Conservation (phyloP, 2,329 filamentous ascomycete genomes). For the Curvularia spicifera region DNA sequence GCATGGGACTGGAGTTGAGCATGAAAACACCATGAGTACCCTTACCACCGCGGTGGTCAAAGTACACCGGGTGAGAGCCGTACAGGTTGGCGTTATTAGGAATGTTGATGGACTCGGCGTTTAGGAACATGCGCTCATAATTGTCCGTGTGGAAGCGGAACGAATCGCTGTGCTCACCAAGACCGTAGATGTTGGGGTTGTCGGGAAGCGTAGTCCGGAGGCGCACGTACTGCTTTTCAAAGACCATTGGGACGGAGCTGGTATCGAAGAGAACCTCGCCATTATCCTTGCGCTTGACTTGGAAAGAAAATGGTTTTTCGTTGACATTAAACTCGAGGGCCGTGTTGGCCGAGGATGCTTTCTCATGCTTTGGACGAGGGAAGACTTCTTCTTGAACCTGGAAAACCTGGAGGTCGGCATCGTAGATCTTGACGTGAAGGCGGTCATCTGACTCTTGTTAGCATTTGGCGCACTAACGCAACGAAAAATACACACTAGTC, state of each 20-base stretch:
- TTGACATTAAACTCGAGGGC: slow-evolving; percentile 62
- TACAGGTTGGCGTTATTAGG: slow-evolving; percentile 72
- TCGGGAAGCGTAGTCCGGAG: slow-evolving; percentile 73
- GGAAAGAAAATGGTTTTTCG: slow-evolving; percentile 71
- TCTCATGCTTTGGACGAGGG: slow-evolving; percentile 61
- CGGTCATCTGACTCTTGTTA: slow-evolving; percentile 60
- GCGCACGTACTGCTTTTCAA: slow-evolving; percentile 78
- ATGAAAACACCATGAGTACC: slow-evolving; percentile 49
- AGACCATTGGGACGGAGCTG: slow-evolving; percentile 69
- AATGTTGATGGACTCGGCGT: slow-evolving; percentile 67
- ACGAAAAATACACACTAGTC: slow-evolving; percentile 54
- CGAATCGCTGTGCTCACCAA: slow-evolving; percentile 78
- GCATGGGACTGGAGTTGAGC: slow-evolving; percentile 61
- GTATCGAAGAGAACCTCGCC: slow-evolving; percentile 72
- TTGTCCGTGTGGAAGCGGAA: slow-evolving; percentile 71
- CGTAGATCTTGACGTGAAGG: slow-evolving; percentile 77
- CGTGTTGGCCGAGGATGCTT: slow-evolving; percentile 43
- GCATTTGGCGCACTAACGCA: background rate
- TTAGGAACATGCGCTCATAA: slow-evolving; percentile 74
- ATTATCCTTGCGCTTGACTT: slow-evolving; percentile 64
- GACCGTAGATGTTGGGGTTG: slow-evolving; percentile 75
- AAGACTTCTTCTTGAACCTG: slow-evolving; percentile 75
- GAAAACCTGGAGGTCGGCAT: slow-evolving; percentile 72
- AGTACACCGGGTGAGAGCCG: slow-evolving; percentile 75
- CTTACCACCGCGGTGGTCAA: slow-evolving; percentile 68